Evolutionary conservation across 345 rosid species (phyloP), one percentile per base, ranked within the genome.

Genomic region (Dipteronia sinensis): DNA sequence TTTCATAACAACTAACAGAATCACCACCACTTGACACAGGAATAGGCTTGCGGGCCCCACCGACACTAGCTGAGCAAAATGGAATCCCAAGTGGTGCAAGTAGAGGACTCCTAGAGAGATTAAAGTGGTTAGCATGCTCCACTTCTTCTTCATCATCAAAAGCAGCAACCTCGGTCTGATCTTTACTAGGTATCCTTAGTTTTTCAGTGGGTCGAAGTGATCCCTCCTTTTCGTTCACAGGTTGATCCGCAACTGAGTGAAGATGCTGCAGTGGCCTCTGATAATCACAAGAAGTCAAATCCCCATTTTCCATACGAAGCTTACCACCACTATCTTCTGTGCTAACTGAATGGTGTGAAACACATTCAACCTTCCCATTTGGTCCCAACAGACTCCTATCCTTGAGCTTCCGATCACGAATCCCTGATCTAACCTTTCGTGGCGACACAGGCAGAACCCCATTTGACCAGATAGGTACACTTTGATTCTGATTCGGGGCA

Each of bases 31-130:
- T 82, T 59, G 86, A 55, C 34, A 78, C 69, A 1, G 94, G 88
- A 46, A 76, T 76, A 40, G 90, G 76, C 87, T 82, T 94, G 79
- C 83, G 88, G 78, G 89, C 73, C 82, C 90, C 89, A 69, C 96
- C 92, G 12, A 84, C 65, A 69, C 96, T 92, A 76, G 94, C 89
- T 51, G 96, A 80, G 78, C 90, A 89, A 77, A 84, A 85, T 63
- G 98, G 91, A 79, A 94, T 85, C 61, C 98, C 98, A 9, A 92
- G 88, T 0, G 99, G 99, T 13, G 98, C 95, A 74, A 67, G 76
- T 29, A 94, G 83, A 83, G 87, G 90, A 77, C 81, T 79, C 69
- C 82, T 86, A 46, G 87, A 88, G 74, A 84, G 84, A 82, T 65
- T 72, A 70, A 72, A 77, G 65, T 62, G 81, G 76, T 80, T 85